These are phyloP conservation scores for Cryptococcus sp. DNA, from an alignment of 1,284 basidiomycete genomes.

Conservation along the genomic window DNA sequence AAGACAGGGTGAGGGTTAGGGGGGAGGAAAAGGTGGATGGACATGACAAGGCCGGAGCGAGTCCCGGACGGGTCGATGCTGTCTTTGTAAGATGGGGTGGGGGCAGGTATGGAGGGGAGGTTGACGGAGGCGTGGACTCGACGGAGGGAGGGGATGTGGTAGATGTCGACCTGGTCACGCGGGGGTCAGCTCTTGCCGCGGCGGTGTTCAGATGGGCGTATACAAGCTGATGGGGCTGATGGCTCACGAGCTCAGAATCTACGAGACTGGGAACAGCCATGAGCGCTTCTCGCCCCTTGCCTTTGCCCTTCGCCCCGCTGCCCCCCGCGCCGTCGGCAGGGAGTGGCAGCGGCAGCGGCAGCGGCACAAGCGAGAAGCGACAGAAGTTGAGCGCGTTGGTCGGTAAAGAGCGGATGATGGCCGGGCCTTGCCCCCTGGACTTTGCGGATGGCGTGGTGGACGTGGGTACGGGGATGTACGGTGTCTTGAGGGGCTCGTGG, in stretches of 20 bases:
- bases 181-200: not conserved
- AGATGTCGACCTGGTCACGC: constrained; percentile 68
- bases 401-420: constrained; percentile 64
- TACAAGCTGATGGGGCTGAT: not conserved
- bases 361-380: constrained; percentile 61
- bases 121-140: constrained; percentile 67
- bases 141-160: constrained; percentile 62
- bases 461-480: constrained; percentile 54
- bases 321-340: not conserved
- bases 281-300: constrained; percentile 52
- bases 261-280: constrained; percentile 80
- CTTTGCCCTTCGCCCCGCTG: constrained; percentile 12
- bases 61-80: not conserved
- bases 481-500: constrained; percentile 56
- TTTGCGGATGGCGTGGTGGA: constrained; percentile 46
- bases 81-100: constrained; percentile 3
- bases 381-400: constrained; percentile 89
- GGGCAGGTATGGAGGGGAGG: constrained; percentile 8
- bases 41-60: constrained; percentile 72
- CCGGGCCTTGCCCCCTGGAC: constrained; percentile 3
- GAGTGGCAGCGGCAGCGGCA: constrained; percentile 1
- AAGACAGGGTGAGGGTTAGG: constrained; percentile 20
- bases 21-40: constrained; percentile 60
- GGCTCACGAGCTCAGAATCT: constrained; percentile 72
- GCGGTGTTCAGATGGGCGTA: constrained; percentile 3